These are phyloP conservation scores for Mucor plumbeus DNA, from an alignment of 371 early-diverging fungal species.

Conservation along the genomic window DNA sequence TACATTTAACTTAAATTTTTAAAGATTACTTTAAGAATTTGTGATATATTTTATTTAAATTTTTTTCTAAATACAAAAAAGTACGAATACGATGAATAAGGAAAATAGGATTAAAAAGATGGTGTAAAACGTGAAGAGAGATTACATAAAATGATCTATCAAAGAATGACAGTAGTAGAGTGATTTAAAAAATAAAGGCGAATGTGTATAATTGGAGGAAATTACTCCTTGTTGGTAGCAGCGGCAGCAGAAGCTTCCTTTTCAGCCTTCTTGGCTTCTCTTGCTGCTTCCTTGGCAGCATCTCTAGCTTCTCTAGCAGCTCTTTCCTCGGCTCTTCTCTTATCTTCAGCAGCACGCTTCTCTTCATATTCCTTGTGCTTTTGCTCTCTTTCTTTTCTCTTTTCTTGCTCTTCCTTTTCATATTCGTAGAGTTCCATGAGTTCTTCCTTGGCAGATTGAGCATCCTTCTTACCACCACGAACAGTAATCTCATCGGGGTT, in stretches of 20 bases:
- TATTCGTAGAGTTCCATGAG: constrained; percentile 78
- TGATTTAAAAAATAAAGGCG: too few relatives aligned
- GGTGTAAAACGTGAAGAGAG: too few relatives aligned
- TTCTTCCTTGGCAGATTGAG: constrained; percentile 75
- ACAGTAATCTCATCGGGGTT: constrained; percentile 71
- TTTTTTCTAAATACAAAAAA: too few relatives aligned
- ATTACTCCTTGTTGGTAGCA: constrained; percentile 20
- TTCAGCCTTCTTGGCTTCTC: constrained; percentile 26
- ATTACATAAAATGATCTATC: too few relatives aligned
- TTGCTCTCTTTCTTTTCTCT: constrained; percentile 50
- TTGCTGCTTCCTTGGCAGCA: constrained; percentile 28
- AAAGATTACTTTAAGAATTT: too few relatives aligned
- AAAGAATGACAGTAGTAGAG: too few relatives aligned
- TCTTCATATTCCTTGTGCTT: constrained; percentile 44
- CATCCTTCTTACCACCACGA: constrained; percentile 78
- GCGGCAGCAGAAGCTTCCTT: constrained; percentile 24
- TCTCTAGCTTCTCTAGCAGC: constrained; percentile 37
- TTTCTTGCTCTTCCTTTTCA: constrained; percentile 67
- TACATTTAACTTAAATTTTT: too few relatives aligned
- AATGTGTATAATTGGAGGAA: not conserved
- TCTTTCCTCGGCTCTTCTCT: constrained; percentile 72
- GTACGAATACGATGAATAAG: too few relatives aligned
- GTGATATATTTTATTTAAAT: too few relatives aligned
- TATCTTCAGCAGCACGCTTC: constrained; percentile 41
- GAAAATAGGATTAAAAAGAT: too few relatives aligned